Base-by-base conservation (phyloP, 75 land plant genomes). In the Selaginella tamariscina region DNA sequence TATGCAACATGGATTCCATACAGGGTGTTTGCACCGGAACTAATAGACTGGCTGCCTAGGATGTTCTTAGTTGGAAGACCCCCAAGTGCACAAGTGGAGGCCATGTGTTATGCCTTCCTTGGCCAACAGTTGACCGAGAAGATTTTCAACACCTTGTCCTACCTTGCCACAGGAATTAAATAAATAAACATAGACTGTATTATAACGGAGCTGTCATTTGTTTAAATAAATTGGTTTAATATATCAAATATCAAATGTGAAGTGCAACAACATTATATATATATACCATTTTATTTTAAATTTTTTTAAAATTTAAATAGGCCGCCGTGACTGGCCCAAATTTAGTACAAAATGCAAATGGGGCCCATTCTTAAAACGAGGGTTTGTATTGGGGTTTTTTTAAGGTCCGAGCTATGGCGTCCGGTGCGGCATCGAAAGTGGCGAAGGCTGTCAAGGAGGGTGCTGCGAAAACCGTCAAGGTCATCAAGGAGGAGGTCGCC, bases 21-120 rank as follows among this genome's bases (percentile, higher is more conserved):
- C 60, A 62, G 71, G 60, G 8, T 65, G 23, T 70, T 70, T 30
- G 63, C 67, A 1, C 80, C 77, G 15, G 80, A 78, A 28, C 20
- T 70, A 1, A 44, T 78, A 30, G 78, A 70, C 15, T 70, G 72
- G 72, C 5, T 54, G 8, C 70, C 70, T 11, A 56, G 73, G 23
- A 49, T 71, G 21, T 66, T 75, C 49, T 65, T 79, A 5, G 28
- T 79, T 33, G 77, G 72, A 31, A 68, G 69, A 55, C 59, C 72
- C 0, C 77, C 77, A 32, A 74, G 55, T 30, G 15, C 22, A 20
- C 32, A 27, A 0, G 60, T 69, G 15, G 60, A 64, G 65, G 24
- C 1, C 28, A 18, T 31, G 55, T 33, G 0, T 27, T 54, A 57
- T 1, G 39, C 26, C 33, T n/a, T 72, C 1, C 57, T 72, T n/a